These are phyloP conservation scores for Annulohypoxylon bovei DNA, from an alignment of 495 filamentous ascomycete genomes.

Conservation along the genomic window DNA sequence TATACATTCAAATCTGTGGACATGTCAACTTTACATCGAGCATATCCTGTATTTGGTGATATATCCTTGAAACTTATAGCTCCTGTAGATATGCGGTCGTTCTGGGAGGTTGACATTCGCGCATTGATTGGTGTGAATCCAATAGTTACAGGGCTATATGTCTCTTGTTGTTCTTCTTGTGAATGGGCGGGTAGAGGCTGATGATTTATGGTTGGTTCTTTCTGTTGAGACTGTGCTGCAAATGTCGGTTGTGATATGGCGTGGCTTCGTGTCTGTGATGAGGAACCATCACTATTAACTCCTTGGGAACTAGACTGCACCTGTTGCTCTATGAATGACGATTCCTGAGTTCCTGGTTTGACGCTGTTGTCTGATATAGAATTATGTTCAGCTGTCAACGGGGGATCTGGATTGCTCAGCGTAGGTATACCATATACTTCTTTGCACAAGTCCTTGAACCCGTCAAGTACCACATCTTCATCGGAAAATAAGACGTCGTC, in stretches of 20 bases:
- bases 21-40: slow-evolving; percentile 53
- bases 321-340: not conserved
- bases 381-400: not conserved
- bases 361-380: not conserved
- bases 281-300: not conserved
- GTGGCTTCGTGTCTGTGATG: not conserved
- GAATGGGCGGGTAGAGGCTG: not conserved
- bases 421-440: slow-evolving; percentile 55
- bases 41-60: slow-evolving; percentile 11
- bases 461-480: slow-evolving; percentile 56
- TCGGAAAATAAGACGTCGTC: slow-evolving; percentile 85
- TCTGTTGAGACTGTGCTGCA: not conserved
- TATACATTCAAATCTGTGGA: slow-evolving; percentile 46
- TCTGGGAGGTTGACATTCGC: not conserved
- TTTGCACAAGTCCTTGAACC: slow-evolving; percentile 66
- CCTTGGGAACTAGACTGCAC: not conserved
- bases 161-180: not conserved
- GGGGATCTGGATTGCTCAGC: not conserved
- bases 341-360: not conserved
- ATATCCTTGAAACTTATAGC: not conserved
- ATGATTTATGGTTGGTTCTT: not conserved
- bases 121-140: slow-evolving; percentile 20
- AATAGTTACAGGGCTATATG: not conserved
- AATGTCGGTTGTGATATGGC: not conserved
- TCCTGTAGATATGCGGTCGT: not conserved